These are phyloP conservation scores for Allium cepa DNA, from an alignment of 106 monocot genomes.

Conservation along the genomic window DNA sequence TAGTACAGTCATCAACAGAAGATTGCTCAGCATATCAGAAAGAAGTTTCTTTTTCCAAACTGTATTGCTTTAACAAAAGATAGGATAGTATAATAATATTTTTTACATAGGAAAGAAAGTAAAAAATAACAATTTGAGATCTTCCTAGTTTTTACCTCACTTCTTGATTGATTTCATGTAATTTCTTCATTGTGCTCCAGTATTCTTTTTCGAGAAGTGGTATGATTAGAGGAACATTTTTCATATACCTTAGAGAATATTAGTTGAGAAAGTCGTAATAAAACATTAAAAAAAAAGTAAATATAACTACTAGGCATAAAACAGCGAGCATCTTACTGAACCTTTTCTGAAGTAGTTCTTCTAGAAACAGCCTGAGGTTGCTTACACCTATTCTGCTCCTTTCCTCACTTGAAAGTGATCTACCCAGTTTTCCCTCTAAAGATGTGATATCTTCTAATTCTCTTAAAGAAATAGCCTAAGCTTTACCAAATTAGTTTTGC, in stretches of 20 bases:
- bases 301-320: not conserved
- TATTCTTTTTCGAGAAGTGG: slow-evolving; percentile 81
- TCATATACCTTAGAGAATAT: slow-evolving; percentile 52
- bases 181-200: slow-evolving; percentile 54
- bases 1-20: too few relatives aligned
- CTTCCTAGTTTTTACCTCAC: slow-evolving; percentile 30
- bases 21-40: too few relatives aligned
- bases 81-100: too few relatives aligned
- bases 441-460: slow-evolving; percentile 66
- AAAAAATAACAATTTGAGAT: not conserved
- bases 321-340: not conserved
- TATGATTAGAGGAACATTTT: slow-evolving; percentile 77
- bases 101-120: too few relatives aligned
- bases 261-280: not conserved
- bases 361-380: slow-evolving; percentile 72
- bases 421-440: slow-evolving; percentile 76
- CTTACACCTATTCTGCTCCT: slow-evolving; percentile 78
- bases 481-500: not conserved
- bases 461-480: slow-evolving; percentile 66
- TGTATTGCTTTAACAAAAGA: too few relatives aligned
- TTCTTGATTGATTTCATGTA: slow-evolving; percentile 69
- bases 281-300: not conserved
- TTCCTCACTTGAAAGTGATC: slow-evolving; percentile 66
- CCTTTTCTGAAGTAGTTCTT: slow-evolving; percentile 77
- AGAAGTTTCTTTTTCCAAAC: too few relatives aligned